Conservation (phyloP, 352 stramenopile genomes). For the Blastocystis hominis region DNA sequence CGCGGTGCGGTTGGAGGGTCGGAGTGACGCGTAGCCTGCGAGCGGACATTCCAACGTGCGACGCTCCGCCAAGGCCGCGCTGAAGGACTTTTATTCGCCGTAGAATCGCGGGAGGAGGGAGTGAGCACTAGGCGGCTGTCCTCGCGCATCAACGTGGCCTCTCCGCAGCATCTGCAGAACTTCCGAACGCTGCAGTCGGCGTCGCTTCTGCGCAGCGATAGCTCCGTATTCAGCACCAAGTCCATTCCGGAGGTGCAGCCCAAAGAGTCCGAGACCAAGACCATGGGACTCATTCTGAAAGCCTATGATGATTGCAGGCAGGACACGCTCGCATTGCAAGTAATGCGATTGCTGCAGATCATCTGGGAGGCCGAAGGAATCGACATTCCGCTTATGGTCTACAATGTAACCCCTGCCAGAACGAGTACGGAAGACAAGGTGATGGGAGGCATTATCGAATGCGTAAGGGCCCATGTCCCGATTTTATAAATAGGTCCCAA, state of each 20-base stretch:
- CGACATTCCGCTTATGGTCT: constrained; percentile 58
- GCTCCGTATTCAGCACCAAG: background rate
- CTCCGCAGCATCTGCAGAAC: constrained; percentile 8
- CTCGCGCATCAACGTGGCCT: background rate
- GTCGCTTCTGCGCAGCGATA: background rate
- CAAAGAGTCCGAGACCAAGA: background rate
- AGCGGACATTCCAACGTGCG: background rate
- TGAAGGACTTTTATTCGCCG: constrained; percentile 21
- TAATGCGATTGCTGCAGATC: constrained; percentile 58
- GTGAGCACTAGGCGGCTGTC: background rate
- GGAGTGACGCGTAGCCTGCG: background rate
- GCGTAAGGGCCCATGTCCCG: background rate
- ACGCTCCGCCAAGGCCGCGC: background rate
- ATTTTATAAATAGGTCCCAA: constrained; percentile 26
- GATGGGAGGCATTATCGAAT: constrained; percentile 61
- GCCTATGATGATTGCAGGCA: constrained; percentile 62
- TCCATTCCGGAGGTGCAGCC: background rate
- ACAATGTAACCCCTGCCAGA: constrained; percentile 60
- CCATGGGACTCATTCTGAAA: constrained; percentile 57
- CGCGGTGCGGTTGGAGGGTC: background rate
- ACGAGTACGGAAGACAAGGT: constrained; percentile 8
- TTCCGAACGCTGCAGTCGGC: background rate
- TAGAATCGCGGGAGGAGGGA: background rate
- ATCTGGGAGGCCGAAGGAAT: constrained; percentile 31
- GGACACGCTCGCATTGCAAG: constrained; percentile 60